Percentiles rank a stretch among this genome's conserved stretches.
Conservation (phyloP, 1,139 yeast genomes). For the Hansenula sp. region DNA sequence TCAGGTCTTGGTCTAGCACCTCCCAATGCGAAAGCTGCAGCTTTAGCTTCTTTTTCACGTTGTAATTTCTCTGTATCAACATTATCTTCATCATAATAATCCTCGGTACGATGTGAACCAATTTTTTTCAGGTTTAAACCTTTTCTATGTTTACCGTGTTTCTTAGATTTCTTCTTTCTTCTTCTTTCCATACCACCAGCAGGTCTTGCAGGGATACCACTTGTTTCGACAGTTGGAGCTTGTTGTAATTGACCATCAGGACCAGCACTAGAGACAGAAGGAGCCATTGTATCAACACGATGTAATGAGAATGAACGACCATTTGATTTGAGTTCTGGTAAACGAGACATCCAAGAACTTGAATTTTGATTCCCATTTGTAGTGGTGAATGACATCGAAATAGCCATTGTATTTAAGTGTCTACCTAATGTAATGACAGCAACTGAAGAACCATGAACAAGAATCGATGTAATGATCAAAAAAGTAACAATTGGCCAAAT, state of each 20-base stretch:
- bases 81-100: conserved; percentile 24
- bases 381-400: conserved; percentile 85
- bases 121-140: conserved; percentile 20
- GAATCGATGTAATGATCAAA: conserved; percentile 77
- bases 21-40: conserved; percentile 34
- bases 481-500: conserved; percentile 93
- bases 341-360: conserved; percentile 78
- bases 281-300: conserved; percentile 65
- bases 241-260: conserved; percentile 14
- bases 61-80: conserved; percentile 28
- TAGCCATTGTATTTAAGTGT: conserved; percentile 85
- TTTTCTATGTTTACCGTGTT: conserved; percentile 15
- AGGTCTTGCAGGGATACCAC: conserved; percentile 68
- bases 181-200: conserved; percentile 72
- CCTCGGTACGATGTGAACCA: conserved; percentile 18
- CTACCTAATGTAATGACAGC: conserved; percentile 90
- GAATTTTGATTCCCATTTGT: conserved; percentile 58
- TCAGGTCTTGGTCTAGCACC: conserved; percentile 3
- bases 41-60: conserved; percentile 34
- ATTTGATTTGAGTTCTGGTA: conserved; percentile 70
- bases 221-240: conserved; percentile 45
- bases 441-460: conserved; percentile 95
- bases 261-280: conserved; percentile 12
- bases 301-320: conserved; percentile 78
- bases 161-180: conserved; percentile 34